These are phyloP conservation scores for Austropuccinia psidii DNA, from an alignment of 1,284 basidiomycete genomes.

Conservation along the genomic window DNA sequence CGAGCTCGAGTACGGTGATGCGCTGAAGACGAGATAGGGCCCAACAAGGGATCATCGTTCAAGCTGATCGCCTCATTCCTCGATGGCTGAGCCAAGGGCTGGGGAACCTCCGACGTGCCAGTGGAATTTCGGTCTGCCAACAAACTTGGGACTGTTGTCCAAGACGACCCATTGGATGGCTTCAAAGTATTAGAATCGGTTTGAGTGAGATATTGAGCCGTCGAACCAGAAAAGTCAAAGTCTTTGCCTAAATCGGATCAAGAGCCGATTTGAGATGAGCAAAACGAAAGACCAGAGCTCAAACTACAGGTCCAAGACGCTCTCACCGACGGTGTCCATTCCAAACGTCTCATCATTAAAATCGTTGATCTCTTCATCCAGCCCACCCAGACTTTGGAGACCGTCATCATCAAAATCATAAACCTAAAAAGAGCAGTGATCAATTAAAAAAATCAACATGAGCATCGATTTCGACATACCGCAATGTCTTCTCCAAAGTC, in stretches of 20 bases:
- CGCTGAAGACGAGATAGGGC: conserved; percentile 1
- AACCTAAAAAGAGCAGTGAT: neutral
- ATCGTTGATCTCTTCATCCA: conserved; percentile 57
- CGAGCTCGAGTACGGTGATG: neutral
- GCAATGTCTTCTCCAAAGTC: conserved; percentile 37
- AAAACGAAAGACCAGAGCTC: neutral
- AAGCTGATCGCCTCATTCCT: conserved; percentile 22
- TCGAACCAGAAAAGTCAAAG: conserved; percentile 37
- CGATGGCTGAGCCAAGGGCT: neutral
- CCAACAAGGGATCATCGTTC: conserved; percentile 31
- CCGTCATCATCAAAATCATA: conserved; percentile 36
- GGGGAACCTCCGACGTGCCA: conserved; percentile 1
- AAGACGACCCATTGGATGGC: neutral
- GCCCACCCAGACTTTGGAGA: conserved; percentile 59
- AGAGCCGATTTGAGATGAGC: neutral
- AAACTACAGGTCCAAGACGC: neutral
- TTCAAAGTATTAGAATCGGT: neutral
- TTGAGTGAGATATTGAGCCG: conserved; percentile 32
- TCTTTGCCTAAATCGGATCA: conserved; percentile 16
- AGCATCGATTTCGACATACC: neutral
- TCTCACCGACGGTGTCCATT: conserved; percentile 35
- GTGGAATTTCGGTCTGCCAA: neutral
- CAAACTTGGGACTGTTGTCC: conserved; percentile 28
- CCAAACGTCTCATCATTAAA: conserved; percentile 38
- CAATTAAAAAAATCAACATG: neutral